Evolutionary conservation across 371 early-diverging fungal species (phyloP), one percentile per base, ranked within the genome.

Genomic region (Mortierella polycephala): DNA sequence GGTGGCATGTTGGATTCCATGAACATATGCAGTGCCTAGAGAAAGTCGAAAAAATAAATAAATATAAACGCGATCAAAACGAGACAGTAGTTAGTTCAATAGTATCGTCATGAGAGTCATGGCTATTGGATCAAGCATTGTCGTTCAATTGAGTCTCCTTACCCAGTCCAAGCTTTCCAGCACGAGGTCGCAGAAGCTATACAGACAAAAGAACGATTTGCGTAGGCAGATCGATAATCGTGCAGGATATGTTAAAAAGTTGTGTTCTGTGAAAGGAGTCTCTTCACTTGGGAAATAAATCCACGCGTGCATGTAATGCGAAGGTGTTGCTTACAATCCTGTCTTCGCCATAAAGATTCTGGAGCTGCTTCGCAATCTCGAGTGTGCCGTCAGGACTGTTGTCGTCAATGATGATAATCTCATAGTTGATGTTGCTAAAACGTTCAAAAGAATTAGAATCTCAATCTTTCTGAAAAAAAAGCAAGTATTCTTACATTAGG

Each of bases 321-420:
- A 47, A 53, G 40, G 21, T 45, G 16, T 16, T 18, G 66, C 89
- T 72, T 87, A 96, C 97, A 82, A 98, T 96, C 44, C 85, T 86
- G 68, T 96, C 86, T 65, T 93, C 91, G 60, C 97, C 98, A 83
- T 97, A 98, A 52, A 93, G 83, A 20, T 81, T 85, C 64, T 93
- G 91, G 13, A 99, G 88, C 82, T 95, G 91, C 75, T 92, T 89
- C 59, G 99, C 99, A 39, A 96, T 89, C 60, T 96, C 96, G 53
- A 94, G 88, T 4, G 99, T 99, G 40, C 97, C 98, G 83, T 99
- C 99, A n/a, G 99, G 98, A 73, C 97, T 96, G 59, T 90, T 93
- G 82, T 99, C 99, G 84, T 99, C 99, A 49, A 99, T 94, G 81
- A 99, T 92, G 61, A 99, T 95, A 57, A 99, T 94, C 77, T 98